Conservation (phyloP, 495 filamentous ascomycete genomes). For the Niebla homalea region DNA sequence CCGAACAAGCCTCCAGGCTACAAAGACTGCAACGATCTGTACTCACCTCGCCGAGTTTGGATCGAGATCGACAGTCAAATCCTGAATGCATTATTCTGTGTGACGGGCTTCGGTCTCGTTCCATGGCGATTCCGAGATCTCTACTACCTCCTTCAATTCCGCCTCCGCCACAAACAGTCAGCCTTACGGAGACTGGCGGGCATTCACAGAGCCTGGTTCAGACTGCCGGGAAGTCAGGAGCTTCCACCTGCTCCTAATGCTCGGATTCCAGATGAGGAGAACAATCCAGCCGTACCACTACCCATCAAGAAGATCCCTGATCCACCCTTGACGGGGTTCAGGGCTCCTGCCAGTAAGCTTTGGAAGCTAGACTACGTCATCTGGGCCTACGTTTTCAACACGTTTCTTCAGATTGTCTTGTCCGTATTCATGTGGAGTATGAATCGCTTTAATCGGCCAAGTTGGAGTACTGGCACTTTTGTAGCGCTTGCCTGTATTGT, state of each 20-base stretch:
- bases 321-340: constrained; percentile 46
- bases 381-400: constrained; percentile 62
- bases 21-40: constrained; percentile 51
- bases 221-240: constrained; percentile 40
- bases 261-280: constrained; percentile 17
- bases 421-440: constrained; percentile 70
- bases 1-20: constrained; percentile 12
- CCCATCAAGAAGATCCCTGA: constrained; percentile 41
- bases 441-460: constrained; percentile 55
- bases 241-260: constrained; percentile 11
- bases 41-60: constrained; percentile 64
- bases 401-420: constrained; percentile 56
- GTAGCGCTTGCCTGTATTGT: constrained; percentile 56
- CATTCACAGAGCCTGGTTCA: constrained; percentile 58
- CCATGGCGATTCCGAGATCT: constrained; percentile 78
- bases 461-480: constrained; percentile 62
- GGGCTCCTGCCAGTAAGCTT: constrained; percentile 47
- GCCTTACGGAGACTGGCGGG: constrained; percentile 49
- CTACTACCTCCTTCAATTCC: constrained; percentile 53
- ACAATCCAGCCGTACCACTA: constrained; percentile 37
- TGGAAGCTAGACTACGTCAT: constrained; percentile 78
- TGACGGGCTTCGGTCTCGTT: constrained; percentile 70
- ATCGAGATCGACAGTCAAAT: constrained; percentile 78
- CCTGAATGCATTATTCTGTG: constrained; percentile 72
- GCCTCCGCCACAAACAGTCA: constrained; percentile 35